Conservation (phyloP, 345 rosid genomes). For the Rubroshorea leprosula region DNA sequence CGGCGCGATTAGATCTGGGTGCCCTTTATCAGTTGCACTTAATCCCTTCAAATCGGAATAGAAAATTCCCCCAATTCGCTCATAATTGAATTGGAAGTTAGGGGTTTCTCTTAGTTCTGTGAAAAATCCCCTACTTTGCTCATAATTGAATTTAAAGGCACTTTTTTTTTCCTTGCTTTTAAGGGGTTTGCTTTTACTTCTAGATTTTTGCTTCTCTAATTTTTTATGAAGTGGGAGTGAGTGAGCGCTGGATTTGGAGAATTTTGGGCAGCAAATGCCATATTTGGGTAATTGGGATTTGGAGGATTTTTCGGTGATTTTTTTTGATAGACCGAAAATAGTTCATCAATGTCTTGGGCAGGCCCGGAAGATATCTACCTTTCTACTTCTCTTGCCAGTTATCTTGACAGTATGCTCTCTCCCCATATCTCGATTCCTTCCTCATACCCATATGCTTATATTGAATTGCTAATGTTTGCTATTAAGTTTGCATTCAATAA, state of each 20-base stretch:
- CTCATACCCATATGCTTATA: not conserved
- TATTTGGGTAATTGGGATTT: constrained; percentile 31
- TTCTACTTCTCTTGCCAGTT: constrained; percentile 88
- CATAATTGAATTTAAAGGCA: no score
- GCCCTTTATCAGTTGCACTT: constrained; percentile 9
- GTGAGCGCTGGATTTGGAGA: no score
- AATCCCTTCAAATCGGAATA: constrained; percentile 9
- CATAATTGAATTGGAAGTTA: not conserved
- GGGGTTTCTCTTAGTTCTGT: no score
- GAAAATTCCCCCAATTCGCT: constrained; percentile 8
- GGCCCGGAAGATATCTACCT: constrained; percentile 80
- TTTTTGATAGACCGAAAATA: constrained; percentile 35
- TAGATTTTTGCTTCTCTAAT: no score
- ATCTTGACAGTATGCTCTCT: constrained; percentile 66
- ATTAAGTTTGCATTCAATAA: no score
- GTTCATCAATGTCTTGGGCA: constrained; percentile 68
- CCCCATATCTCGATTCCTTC: no score
- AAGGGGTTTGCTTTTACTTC: no score
- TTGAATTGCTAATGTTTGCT: not conserved
- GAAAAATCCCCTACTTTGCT: no score
- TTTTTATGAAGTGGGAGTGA: no score
- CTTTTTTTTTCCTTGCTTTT: no score
- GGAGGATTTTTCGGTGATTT: constrained; percentile 28
- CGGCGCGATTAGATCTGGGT: constrained; percentile 13
- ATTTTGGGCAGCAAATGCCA: constrained; percentile 28